phyloP scores from a whole-genome alignment of 2,329 filamentous ascomycete species.

The Botrytis sinoallii region DNA sequence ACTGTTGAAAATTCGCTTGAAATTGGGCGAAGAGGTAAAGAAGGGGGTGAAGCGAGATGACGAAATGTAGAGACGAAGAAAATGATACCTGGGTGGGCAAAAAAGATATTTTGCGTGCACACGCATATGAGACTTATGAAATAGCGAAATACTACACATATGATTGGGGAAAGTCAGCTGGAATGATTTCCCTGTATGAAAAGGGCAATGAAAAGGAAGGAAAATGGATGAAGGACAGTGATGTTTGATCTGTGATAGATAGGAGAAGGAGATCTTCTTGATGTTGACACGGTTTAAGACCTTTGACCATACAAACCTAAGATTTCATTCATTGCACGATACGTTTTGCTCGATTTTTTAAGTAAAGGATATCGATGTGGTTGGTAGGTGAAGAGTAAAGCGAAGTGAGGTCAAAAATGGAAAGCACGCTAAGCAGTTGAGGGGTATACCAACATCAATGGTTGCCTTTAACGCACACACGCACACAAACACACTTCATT shows the following conservation, averaged over 20 bases:
- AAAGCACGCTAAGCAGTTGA: slow-evolving; percentile 11
- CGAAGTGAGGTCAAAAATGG: background rate
- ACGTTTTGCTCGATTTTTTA: background rate
- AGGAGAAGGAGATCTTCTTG: background rate
- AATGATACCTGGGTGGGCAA: slow-evolving; percentile 11
- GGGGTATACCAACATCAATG: slow-evolving; percentile 2
- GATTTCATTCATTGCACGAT: background rate
- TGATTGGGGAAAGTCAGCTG: background rate
- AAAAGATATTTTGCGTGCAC: slow-evolving; percentile 13
- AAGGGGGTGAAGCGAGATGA: background rate
- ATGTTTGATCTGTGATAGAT: background rate
- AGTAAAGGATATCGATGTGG: background rate
- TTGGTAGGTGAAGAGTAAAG: background rate
- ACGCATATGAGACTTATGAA: slow-evolving; percentile 1
- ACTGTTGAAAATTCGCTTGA: background rate
- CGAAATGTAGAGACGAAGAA: background rate
- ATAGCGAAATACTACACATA: slow-evolving; percentile 7
- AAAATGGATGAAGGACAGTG: background rate
- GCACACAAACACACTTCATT: background rate
- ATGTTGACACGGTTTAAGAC: background rate
- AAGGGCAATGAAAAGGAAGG: no score
- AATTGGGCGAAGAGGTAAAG: background rate
- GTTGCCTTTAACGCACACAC: background rate
- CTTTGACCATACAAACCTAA: background rate
- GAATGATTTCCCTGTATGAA: background rate